Conservation (phyloP, 2,329 filamentous ascomycete genomes). For the Nigrograna mackinnonii region DNA sequence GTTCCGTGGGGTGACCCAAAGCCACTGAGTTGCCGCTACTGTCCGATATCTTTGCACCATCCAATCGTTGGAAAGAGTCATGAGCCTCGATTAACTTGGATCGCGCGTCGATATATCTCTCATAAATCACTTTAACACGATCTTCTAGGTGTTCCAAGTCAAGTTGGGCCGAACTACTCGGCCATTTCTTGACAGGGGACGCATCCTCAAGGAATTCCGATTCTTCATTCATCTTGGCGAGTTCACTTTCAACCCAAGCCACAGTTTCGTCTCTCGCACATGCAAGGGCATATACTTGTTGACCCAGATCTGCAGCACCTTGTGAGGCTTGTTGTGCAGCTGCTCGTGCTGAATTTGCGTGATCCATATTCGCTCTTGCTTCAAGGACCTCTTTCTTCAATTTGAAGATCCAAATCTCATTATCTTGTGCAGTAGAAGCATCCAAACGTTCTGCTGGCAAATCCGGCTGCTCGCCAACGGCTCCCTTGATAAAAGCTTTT, state of each 20-base stretch:
- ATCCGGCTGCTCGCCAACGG: constrained; percentile 39
- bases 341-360: constrained; percentile 22
- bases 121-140: constrained; percentile 31
- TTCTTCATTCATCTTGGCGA: constrained; percentile 47
- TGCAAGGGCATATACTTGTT: constrained; percentile 45
- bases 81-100: constrained; percentile 22
- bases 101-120: constrained; percentile 31
- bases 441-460: constrained; percentile 38
- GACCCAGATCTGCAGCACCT: constrained; percentile 15
- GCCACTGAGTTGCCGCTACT: too few relatives aligned
- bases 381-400: constrained; percentile 45
- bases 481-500: constrained; percentile 25
- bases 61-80: too few relatives aligned
- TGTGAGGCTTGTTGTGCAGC: constrained; percentile 14
- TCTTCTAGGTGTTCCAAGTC: constrained; percentile 25
- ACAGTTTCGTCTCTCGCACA: constrained; percentile 53
- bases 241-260: constrained; percentile 55
- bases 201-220: constrained; percentile 36
- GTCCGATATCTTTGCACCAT: too few relatives aligned
- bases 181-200: constrained; percentile 31
- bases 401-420: constrained; percentile 31
- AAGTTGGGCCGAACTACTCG: constrained; percentile 1
- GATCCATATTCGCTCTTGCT: constrained; percentile 36
- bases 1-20: neutral
- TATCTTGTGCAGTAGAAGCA: constrained; percentile 18